These are phyloP conservation scores for Penicillium malachiteum DNA, from an alignment of 495 filamentous ascomycete species.

Conservation along the genomic window DNA sequence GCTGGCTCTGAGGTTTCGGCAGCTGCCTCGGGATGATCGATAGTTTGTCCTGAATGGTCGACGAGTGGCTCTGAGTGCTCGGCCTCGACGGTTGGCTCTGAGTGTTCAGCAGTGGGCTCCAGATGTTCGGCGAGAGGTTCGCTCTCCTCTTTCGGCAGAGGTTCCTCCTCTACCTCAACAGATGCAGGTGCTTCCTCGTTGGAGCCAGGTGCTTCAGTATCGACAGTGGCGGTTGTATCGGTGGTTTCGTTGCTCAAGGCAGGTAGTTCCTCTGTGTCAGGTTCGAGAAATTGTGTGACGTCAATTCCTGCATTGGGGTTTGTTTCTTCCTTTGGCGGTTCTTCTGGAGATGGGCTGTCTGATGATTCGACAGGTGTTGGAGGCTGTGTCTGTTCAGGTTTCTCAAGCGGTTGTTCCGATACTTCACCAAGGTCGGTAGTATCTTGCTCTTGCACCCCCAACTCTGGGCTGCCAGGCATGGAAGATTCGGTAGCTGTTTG, in stretches of 20 bases:
- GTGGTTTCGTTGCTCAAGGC: constrained; percentile 16
- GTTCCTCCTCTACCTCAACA: constrained; percentile 7
- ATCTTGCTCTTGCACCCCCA: constrained; percentile 25
- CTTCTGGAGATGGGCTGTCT: not conserved
- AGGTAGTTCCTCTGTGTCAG: constrained; percentile 18
- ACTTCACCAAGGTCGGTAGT: constrained; percentile 16
- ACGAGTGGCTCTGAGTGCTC: no score
- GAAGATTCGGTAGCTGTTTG: constrained; percentile 31
- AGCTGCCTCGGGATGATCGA: no score
- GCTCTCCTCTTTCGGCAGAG: constrained; percentile 15
- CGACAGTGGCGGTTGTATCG: constrained; percentile 15
- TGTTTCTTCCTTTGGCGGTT: constrained; percentile 3
- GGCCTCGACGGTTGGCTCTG: no score
- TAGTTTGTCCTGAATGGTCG: no score
- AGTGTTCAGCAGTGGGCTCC: not conserved
- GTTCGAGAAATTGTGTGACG: constrained; percentile 16
- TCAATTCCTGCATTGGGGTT: constrained; percentile 20
- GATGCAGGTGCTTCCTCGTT: not conserved
- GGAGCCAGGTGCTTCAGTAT: no score
- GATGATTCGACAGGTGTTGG: not conserved
- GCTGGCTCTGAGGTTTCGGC: no score
- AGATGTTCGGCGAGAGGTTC: not conserved
- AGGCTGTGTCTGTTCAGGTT: not conserved
- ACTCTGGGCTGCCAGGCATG: constrained; percentile 24
- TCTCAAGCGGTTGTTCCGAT: constrained; percentile 15